phyloP scores from a whole-genome alignment of 176 grass and related monocot species.

The Musa itinerans region DNA sequence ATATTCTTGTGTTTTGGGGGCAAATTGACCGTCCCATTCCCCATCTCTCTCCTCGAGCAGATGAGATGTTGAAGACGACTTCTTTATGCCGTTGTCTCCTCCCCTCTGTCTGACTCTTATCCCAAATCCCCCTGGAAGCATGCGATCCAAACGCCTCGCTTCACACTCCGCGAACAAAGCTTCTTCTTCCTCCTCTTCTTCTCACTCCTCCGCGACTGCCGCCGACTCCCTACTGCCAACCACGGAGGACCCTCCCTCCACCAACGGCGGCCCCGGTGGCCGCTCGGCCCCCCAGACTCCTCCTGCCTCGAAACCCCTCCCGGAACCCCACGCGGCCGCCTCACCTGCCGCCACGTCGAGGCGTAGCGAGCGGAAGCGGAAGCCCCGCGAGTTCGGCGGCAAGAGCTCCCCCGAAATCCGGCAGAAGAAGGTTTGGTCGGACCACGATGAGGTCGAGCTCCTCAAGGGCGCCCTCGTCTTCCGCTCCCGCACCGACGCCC shows the following conservation, averaged over 20 bases:
- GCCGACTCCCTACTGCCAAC: background rate
- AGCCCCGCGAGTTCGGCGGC: background rate
- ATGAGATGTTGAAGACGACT: too few relatives aligned
- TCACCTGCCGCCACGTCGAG: background rate
- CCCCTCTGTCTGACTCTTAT: background rate
- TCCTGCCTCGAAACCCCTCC: background rate
- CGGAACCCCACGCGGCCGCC: background rate
- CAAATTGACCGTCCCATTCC: too few relatives aligned
- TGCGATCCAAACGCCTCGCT: conserved; percentile 6
- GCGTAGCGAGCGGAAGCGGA: conserved; percentile 3
- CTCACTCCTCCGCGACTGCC: background rate
- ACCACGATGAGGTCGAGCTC: background rate
- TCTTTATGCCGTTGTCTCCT: too few relatives aligned
- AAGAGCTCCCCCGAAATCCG: background rate
- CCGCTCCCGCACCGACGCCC: conserved; percentile 6
- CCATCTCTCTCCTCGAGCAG: too few relatives aligned
- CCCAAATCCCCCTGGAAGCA: background rate
- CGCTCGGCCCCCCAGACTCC: background rate
- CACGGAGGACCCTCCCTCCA: background rate
- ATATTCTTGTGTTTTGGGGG: too few relatives aligned
- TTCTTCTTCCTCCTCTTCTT: background rate
- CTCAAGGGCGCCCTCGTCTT: conserved; percentile 1
- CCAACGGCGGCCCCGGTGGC: background rate
- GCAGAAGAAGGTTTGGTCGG: conserved; percentile 8
- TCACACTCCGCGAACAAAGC: background rate